Percentiles rank a stretch among this genome's conserved stretches.
phyloP scores from a whole-genome alignment of 805 yeast species.

The Suhomyces prunicola region DNA sequence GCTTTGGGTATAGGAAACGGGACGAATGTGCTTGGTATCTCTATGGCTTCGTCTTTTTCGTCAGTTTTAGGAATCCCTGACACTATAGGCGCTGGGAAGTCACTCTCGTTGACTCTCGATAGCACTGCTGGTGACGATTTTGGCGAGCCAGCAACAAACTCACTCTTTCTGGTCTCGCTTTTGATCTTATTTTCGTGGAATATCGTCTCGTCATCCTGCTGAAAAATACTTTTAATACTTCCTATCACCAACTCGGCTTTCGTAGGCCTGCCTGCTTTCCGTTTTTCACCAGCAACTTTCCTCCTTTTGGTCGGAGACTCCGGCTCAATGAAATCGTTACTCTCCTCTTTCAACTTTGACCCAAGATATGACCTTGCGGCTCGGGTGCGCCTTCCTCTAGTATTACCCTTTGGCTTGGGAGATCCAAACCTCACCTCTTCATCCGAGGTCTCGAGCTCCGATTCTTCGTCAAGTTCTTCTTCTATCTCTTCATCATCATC shows the following conservation, averaged over 20 bases:
- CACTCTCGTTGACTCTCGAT: constrained; percentile 5
- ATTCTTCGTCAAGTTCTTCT: constrained; percentile 8
- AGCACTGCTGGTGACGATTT: background rate
- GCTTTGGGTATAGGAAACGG: constrained; percentile 29
- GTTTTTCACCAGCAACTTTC: constrained; percentile 2
- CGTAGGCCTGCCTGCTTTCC: constrained; percentile 27
- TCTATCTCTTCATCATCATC: constrained; percentile 7
- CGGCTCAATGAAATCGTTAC: no score
- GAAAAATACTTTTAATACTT: constrained; percentile 34
- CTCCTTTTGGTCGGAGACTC: background rate
- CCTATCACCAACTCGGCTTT: constrained; percentile 23
- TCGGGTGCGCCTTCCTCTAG: background rate
- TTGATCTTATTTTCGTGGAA: constrained; percentile 17
- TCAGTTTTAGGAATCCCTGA: constrained; percentile 20
- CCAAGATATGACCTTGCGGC: background rate
- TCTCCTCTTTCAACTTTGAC: background rate
- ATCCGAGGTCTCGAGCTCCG: constrained; percentile 3
- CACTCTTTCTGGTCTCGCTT: background rate
- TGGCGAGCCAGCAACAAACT: background rate
- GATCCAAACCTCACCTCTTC: constrained; percentile 4
- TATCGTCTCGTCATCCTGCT: constrained; percentile 27
- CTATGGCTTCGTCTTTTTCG: constrained; percentile 5
- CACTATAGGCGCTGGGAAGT: constrained; percentile 8
- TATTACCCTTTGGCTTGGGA: background rate
- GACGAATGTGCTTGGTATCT: constrained; percentile 17